A percentile compares a stretch with the other conserved stretches of the same genome.
Evolutionary conservation across 2,329 filamentous ascomycete species (phyloP).

Genomic region (Sporothrix inflata): DNA sequence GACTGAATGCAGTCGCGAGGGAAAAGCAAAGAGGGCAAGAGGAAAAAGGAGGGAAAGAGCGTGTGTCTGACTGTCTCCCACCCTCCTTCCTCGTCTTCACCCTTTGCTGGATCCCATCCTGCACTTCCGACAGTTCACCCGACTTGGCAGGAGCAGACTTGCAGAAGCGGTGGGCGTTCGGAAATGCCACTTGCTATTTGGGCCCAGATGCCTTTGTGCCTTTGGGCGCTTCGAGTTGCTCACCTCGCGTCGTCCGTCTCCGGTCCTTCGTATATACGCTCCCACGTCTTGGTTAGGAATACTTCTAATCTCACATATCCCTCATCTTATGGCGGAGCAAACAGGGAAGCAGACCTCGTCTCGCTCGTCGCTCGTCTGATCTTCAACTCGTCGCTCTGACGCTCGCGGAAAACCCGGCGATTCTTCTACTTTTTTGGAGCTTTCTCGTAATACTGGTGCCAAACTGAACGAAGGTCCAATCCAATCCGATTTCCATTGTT

Average conservation of each 20-base stretch:
- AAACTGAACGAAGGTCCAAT: not conserved
- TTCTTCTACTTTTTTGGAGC: not conserved
- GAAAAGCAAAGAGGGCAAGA: not conserved
- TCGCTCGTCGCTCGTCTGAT: not conserved
- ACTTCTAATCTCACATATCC: constrained; percentile 8
- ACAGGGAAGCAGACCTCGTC: not conserved
- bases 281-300: not conserved
- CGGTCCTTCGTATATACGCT: constrained; percentile 7
- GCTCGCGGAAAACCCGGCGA: not conserved
- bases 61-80: constrained; percentile 15
- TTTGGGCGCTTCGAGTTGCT: not conserved
- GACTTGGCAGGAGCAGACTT: constrained; percentile 5
- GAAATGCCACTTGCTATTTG: not conserved
- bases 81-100: not conserved
- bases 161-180: not conserved
- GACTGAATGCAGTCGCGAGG: not conserved
- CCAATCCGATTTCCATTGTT: too few relatives aligned
- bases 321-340: not conserved
- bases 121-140: not conserved
- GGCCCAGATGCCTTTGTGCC: not conserved
- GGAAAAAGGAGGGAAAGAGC: not conserved
- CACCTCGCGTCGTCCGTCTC: not conserved
- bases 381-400: not conserved
- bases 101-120: not conserved
- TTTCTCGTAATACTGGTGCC: not conserved